Conservation (phyloP, 805 yeast genomes). For the Metschnikowia kofuensis region DNA sequence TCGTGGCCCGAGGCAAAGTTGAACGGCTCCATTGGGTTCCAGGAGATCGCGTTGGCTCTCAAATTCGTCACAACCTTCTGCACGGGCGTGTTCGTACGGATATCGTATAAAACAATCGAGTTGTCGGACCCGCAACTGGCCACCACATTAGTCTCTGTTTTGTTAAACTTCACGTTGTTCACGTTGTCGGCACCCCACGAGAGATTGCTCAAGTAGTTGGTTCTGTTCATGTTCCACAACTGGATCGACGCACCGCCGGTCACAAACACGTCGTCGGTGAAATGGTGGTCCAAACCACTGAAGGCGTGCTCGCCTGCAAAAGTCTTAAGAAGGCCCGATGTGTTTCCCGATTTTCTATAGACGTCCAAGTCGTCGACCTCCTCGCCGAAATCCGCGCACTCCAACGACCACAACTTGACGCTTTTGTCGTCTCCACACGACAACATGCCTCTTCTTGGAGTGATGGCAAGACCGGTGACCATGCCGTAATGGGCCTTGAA, state of each 20-base stretch:
- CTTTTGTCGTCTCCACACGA: conserved; percentile 92
- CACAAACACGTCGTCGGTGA: conserved; percentile 67
- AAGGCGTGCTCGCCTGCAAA: conserved; percentile 82
- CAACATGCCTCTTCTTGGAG: conserved; percentile 57
- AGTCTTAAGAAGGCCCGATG: conserved; percentile 67
- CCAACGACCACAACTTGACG: conserved; percentile 83
- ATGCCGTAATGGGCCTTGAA: conserved; percentile 89
- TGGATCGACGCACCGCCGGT: conserved; percentile 91
- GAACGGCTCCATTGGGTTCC: conserved; percentile 99
- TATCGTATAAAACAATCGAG: conserved; percentile 84
- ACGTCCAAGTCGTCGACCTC: conserved; percentile 29
- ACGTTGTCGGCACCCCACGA: conserved; percentile 98
- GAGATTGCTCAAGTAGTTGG: conserved; percentile 70
- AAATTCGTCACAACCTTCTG: conserved; percentile 83
- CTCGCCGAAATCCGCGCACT: conserved; percentile 50
- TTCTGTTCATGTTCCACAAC: conserved; percentile 86
- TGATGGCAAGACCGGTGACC: conserved; percentile 77
- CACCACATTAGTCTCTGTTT: conserved; percentile 81
- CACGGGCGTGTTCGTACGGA: conserved; percentile 86
- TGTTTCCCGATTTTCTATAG: conserved; percentile 23
- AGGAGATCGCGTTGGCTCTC: conserved; percentile 80
- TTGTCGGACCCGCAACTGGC: conserved; percentile 88
- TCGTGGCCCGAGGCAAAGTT: conserved; percentile 90
- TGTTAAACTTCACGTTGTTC: conserved; percentile 77
- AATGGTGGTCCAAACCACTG: conserved; percentile 83